Base-by-base conservation (phyloP, 129 eudicot genomes). In the sunflower (Helianthus annuus) region DNA sequence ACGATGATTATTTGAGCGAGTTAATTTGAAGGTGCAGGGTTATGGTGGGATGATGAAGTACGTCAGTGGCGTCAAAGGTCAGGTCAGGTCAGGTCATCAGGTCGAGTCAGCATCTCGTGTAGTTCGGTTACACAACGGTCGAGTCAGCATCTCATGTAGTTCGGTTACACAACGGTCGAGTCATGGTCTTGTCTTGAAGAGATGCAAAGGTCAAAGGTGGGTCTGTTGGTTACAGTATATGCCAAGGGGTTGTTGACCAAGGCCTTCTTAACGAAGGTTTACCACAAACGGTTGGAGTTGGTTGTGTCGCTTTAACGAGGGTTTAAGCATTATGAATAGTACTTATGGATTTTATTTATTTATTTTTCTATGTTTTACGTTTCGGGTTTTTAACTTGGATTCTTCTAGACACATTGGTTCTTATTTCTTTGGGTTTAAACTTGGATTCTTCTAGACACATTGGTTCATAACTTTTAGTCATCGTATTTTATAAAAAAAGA, bases 41-140 rank as follows among this genome's bases (percentile, higher is more conserved):
- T 66, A 56, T 54, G 64, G 54, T 42, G 56, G 63, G 32, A 48
- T 29, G 36, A 62, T 75, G 68, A 66, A 75, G 57, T 44, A 45
- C 11, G 34, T 59, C 39, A 72, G 76, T 65, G 79, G 83, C 68
- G 64, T 83, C 85, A 61, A 75, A 57, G 64, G 90, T 83, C 84
- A 69, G 45, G 94, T 82, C 86, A 16, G 79, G 84, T 78, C 76
- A 62, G 51, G 85, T 83, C 80, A 7, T 6, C 76, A 58, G 45
- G 45, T 42, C 46, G 10, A 9, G 81, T 83, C 83, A 38, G 79
- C 89, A 69, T 69, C 84, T 79, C 69, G 57, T 27, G 55, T 81
- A 51, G 84, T 81, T 63, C 38, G 72, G 80, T 73, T 49, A 78
- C 55, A 64, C 69, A 69, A 44, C 56, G 77, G 82, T 77, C 60